Percentiles rank a stretch among this genome's conserved stretches.
These are phyloP conservation scores for Nicotiana benthamiana DNA, from an alignment of 257 asterid genomes.

Conservation along the genomic window DNA sequence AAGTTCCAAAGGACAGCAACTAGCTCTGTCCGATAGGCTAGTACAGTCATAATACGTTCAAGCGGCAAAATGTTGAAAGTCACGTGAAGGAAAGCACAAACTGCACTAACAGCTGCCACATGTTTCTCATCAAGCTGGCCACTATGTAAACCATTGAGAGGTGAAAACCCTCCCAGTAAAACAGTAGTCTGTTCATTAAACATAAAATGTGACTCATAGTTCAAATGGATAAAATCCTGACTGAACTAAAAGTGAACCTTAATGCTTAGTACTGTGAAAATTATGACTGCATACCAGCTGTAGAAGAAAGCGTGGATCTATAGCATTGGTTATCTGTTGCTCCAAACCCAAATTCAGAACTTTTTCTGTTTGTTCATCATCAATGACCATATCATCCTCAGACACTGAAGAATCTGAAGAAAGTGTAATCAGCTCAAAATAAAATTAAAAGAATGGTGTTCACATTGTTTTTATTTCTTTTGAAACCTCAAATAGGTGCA, in stretches of 20 bases:
- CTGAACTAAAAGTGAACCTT: neutral
- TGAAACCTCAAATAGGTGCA: neutral
- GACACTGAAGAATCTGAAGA: conserved; percentile 39
- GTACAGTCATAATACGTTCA: conserved; percentile 78
- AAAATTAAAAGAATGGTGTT: neutral
- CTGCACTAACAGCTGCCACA: conserved; percentile 75
- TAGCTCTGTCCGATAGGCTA: conserved; percentile 90
- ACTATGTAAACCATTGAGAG: conserved; percentile 28
- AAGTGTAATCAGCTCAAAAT: conserved; percentile 3
- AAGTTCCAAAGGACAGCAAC: conserved; percentile 82
- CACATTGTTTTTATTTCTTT: neutral
- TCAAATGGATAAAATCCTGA: conserved; percentile 9
- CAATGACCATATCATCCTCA: conserved; percentile 72
- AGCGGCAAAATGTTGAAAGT: conserved; percentile 73
- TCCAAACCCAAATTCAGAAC: conserved; percentile 61
- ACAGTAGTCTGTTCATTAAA: conserved; percentile 58
- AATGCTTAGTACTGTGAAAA: neutral
- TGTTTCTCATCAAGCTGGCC: conserved; percentile 49
- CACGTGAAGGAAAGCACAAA: conserved; percentile 77
- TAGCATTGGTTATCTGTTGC: conserved; percentile 59
- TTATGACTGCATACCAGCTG: conserved; percentile 52
- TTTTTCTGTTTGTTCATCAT: conserved; percentile 39
- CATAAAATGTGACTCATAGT: conserved; percentile 1
- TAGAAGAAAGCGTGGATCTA: conserved; percentile 69
- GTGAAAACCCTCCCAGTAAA: conserved; percentile 50